Base-by-base conservation (phyloP, 164 flowering plant genomes). In the Liquidambar formosana region DNA sequence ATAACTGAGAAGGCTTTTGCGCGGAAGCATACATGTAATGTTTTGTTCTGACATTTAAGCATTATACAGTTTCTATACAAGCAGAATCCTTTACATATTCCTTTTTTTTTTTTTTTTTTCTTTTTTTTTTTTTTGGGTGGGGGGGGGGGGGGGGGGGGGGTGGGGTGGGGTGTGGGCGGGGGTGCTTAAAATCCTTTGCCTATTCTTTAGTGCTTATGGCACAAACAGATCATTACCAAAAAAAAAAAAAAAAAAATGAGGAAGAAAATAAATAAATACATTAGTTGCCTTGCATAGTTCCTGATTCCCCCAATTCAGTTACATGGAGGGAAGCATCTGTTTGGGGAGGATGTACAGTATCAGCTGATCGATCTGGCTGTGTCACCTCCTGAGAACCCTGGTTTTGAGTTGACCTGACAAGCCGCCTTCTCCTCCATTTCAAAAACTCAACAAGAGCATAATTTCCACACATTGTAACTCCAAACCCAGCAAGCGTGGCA, bases 401-500 rank as follows among this genome's bases (percentile, higher is more conserved):
- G 27, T 53, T 71, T 33, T 65, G 73, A 60, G 26, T 69, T 52
- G 68, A 45, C 41, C 25, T 19, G 33, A 66, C 44, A 5, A 13
- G 46, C 65, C 70, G 19, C 8, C 74, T 62, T 56, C 47, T 64
- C 75, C 80, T 73, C 78, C 75, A 63, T 33, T 47, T 58, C 21
- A 58, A 8, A 28, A 71, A 21, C 78, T 76, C 82, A 14, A 44
- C 64, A 11, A 79, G 56, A 54, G 69, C 11, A 16, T 80, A 76
- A 61, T 71, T 73, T 28, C 59, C 72, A 33, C 69, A 71, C 85
- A 76, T 85, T 66, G 86, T 76, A 26, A 82, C 67, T 64, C 88
- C 93, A 66, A 89, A 86, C 16, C 93, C 93, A 43, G 71, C 68
- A 72, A 89, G 77, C 28, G 93, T 77, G 54, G 87, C 77, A 0